Conservation (phyloP, 2,329 filamentous ascomycete species). For the Thyridium curvatum region DNA sequence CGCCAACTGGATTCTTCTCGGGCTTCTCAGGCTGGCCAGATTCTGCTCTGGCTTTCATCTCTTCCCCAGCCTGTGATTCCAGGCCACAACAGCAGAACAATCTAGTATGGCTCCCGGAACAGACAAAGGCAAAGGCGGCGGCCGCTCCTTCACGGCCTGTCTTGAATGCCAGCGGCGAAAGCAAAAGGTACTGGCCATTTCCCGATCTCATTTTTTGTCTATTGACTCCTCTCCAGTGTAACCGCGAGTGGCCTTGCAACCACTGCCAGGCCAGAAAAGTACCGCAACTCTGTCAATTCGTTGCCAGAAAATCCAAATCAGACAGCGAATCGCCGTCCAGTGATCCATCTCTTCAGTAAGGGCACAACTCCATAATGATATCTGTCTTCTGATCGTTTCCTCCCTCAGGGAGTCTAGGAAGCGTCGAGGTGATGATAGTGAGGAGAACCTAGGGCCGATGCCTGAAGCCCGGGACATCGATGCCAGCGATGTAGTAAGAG, state of each 20-base stretch:
- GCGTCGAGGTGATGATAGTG: neutral
- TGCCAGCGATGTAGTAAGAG: neutral
- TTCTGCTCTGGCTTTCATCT: no score
- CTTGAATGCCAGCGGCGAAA: conserved; percentile 43
- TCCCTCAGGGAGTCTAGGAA: neutral
- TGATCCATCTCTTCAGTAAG: conserved; percentile 14
- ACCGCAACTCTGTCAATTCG: conserved; percentile 40
- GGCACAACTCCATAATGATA: conserved; percentile 19
- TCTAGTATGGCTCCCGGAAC: neutral
- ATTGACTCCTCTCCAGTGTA: conserved; percentile 28
- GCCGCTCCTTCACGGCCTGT: conserved; percentile 17
- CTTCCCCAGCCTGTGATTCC: no score
- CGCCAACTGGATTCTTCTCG: no score
- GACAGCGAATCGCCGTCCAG: no score
- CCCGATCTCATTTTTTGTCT: neutral
- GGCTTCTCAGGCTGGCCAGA: no score
- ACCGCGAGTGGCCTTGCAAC: conserved; percentile 42
- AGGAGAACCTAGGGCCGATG: neutral
- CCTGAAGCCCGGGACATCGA: neutral
- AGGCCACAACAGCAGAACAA: no score
- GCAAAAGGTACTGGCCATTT: conserved; percentile 31
- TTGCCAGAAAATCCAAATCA: no score
- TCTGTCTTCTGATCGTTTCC: neutral
- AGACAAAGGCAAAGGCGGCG: neutral
- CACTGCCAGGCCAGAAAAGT: conserved; percentile 40